Percentiles rank a stretch among this genome's conserved stretches.
Conservation (phyloP, 2,329 filamentous ascomycete species). For the Pestalotiopsis sp. region DNA sequence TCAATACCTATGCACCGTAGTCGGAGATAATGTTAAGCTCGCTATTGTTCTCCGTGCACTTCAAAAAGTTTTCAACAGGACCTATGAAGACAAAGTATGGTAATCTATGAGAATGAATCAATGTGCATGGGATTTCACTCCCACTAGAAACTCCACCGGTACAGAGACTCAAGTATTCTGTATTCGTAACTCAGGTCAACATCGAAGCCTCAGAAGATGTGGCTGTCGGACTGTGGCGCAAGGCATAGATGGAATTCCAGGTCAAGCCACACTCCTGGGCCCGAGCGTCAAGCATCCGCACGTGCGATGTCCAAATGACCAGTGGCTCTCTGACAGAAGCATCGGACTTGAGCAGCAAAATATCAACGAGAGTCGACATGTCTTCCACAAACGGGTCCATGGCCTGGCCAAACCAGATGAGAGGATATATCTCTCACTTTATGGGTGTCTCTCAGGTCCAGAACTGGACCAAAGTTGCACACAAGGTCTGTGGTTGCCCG, state of each 20-base stretch:
- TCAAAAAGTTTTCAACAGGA: too few species aligned
- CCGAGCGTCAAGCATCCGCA: background rate
- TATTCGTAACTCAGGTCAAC: too few species aligned
- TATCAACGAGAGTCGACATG: background rate
- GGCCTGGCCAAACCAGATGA: background rate
- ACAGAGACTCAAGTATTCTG: too few species aligned
- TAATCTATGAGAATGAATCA: too few species aligned
- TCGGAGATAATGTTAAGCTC: too few species aligned
- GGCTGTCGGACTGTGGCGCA: background rate
- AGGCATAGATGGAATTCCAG: background rate
- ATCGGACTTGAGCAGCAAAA: background rate
- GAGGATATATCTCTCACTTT: background rate
- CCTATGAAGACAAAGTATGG: too few species aligned
- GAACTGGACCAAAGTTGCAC: conserved; percentile 7
- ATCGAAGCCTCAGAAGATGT: background rate
- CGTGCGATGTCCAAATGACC: conserved; percentile 5
- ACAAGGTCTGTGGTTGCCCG: conserved; percentile 9
- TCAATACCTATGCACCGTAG: too few species aligned
- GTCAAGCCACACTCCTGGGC: background rate
- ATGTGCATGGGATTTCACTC: too few species aligned
- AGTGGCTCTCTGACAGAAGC: background rate
- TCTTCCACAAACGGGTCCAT: conserved; percentile 1
- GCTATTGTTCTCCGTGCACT: too few species aligned
- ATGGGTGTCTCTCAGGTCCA: background rate
- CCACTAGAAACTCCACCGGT: too few species aligned